Conservation (phyloP, 805 yeast species). For the Candida michaelii region DNA sequence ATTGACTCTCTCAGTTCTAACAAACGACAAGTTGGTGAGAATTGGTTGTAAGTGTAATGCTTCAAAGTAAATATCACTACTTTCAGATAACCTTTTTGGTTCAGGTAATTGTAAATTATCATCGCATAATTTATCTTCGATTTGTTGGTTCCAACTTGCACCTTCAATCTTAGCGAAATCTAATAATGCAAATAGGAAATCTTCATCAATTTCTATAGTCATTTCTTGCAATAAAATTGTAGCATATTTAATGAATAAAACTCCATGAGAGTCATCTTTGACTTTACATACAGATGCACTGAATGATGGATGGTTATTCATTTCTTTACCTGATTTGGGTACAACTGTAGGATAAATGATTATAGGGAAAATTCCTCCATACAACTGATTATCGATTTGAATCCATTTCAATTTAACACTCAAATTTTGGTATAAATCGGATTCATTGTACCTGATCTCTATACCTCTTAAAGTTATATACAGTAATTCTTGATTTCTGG, state of each 20-base stretch:
- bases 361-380: constrained; percentile 86
- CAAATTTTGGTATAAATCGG: constrained; percentile 78
- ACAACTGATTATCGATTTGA: constrained; percentile 89
- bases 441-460: constrained; percentile 77
- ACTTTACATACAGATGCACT: constrained; percentile 82
- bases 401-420: constrained; percentile 88
- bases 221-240: constrained; percentile 86
- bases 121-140: constrained; percentile 57
- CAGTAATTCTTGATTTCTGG: constrained; percentile 71
- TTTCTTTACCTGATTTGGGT: constrained; percentile 79
- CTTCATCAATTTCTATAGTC: constrained; percentile 92
- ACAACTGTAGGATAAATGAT: constrained; percentile 86
- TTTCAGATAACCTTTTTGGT: constrained; percentile 54
- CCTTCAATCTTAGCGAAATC: constrained; percentile 83
- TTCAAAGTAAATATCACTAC: constrained; percentile 86
- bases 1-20: constrained; percentile 77
- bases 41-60: constrained; percentile 90
- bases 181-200: constrained; percentile 75
- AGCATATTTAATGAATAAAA: constrained; percentile 85
- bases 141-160: constrained; percentile 63
- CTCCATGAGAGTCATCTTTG: constrained; percentile 89
- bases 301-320: constrained; percentile 86
- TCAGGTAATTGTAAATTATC: constrained; percentile 66
- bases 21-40: constrained; percentile 84
- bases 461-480: constrained; percentile 81